Evolutionary conservation across 164 flowering plant genomes (phyloP).

Genomic region (Aristolochia contorta): DNA sequence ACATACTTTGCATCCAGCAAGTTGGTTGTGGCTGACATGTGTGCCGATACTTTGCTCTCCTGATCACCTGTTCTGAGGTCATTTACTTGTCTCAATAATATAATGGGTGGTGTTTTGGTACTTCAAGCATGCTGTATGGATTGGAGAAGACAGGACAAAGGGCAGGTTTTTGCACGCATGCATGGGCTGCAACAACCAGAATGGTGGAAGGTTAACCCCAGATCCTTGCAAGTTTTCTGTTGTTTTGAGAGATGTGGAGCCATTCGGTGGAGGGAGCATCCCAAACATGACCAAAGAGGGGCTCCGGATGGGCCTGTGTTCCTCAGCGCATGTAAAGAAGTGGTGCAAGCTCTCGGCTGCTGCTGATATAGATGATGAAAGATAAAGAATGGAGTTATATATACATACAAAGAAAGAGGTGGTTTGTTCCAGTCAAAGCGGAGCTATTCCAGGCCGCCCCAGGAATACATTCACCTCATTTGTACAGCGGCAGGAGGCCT

Average conservation of each 20-base stretch:
- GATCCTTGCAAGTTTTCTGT: conserved; percentile 25
- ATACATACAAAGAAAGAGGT: too few species aligned
- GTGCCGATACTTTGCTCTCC: conserved; percentile 23
- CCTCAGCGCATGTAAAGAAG: too few species aligned
- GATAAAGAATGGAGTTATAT: too few species aligned
- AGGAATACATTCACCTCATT: too few species aligned
- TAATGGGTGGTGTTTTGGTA: conserved; percentile 3
- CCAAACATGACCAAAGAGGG: conserved; percentile 29
- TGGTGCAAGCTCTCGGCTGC: too few species aligned
- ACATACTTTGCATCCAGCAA: conserved; percentile 55
- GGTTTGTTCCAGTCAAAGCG: too few species aligned
- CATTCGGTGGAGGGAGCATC: conserved; percentile 24
- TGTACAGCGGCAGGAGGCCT: too few species aligned
- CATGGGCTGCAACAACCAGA: conserved; percentile 25
- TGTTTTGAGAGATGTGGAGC: conserved; percentile 18
- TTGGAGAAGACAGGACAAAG: conserved; percentile 7
- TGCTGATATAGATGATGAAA: too few species aligned
- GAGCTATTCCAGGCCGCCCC: too few species aligned
- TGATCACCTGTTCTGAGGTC: conserved; percentile 12
- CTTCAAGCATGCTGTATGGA: not conserved
- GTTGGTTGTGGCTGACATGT: conserved; percentile 63
- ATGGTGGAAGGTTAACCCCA: conserved; percentile 33
- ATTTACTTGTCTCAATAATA: conserved; percentile 17
- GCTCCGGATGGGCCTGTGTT: too few species aligned
- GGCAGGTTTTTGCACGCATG: conserved; percentile 9